These are phyloP conservation scores for Lyophyllum decastes DNA, from an alignment of 768 basidiomycete genomes.

Conservation along the genomic window DNA sequence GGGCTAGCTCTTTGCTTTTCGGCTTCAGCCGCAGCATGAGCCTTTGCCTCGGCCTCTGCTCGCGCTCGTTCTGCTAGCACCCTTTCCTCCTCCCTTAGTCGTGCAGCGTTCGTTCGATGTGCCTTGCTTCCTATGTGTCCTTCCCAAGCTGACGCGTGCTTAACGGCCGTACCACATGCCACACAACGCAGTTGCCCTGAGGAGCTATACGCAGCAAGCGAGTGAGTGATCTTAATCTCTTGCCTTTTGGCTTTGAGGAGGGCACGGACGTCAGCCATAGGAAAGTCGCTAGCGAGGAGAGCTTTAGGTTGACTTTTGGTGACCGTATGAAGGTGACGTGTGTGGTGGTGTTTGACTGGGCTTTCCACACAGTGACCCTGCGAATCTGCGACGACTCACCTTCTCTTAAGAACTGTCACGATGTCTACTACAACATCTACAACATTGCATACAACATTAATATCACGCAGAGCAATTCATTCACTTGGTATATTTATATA, in stretches of 20 bases:
- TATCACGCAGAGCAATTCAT: too few relatives aligned
- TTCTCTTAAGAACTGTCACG: too few relatives aligned
- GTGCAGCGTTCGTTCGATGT: constrained; percentile 68
- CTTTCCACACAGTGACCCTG: too few relatives aligned
- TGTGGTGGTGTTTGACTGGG: constrained; percentile 6
- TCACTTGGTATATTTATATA: too few relatives aligned
- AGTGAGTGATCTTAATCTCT: constrained; percentile 71
- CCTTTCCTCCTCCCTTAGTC: constrained; percentile 57
- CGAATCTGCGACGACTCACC: too few relatives aligned
- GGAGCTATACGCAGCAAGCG: constrained; percentile 67
- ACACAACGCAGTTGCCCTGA: constrained; percentile 70
- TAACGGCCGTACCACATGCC: constrained; percentile 63
- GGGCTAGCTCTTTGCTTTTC: constrained; percentile 8
- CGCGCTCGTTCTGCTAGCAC: constrained; percentile 32
- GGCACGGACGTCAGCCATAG: constrained; percentile 80
- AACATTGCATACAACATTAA: too few relatives aligned
- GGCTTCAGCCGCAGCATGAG: constrained; percentile 24
- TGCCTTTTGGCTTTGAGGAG: constrained; percentile 84
- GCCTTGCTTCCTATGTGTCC: constrained; percentile 82
- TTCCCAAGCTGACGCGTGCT: constrained; percentile 84
- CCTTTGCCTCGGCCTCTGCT: constrained; percentile 28
- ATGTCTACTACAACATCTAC: too few relatives aligned
- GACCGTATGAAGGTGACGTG: not conserved
- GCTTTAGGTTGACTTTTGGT: not conserved
- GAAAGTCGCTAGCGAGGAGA: not conserved